Evolutionary conservation across 495 filamentous ascomycete species (phyloP).

Genomic region (Talaromyces adpressus): DNA sequence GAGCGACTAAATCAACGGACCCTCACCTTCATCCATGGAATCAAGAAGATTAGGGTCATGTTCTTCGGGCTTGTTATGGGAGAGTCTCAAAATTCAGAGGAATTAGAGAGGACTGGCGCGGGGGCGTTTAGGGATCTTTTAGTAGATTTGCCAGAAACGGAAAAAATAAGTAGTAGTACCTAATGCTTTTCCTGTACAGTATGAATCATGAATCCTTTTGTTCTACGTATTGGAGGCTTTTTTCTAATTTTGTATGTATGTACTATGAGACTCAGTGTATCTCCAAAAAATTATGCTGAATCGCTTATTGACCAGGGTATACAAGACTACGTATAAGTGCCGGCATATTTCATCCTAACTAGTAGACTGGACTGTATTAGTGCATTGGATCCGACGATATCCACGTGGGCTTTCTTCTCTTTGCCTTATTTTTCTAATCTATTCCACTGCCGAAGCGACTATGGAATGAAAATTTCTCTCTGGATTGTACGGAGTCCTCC

Average conservation of each 20-base stretch:
- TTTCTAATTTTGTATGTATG: not conserved
- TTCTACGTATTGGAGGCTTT: not conserved
- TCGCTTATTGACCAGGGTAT: not conserved
- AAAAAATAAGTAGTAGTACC: not conserved
- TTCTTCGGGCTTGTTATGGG: no score
- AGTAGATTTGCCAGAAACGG: no score
- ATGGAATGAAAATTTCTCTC: not conserved
- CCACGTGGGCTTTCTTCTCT: not conserved
- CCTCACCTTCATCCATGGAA: not conserved
- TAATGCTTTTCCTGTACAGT: not conserved
- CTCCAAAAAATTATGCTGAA: not conserved
- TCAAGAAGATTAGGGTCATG: not conserved
- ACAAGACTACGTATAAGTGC: not conserved
- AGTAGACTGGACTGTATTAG: not conserved
- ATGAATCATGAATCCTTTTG: not conserved
- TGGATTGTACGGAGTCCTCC: not conserved
- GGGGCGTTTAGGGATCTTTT: not conserved
- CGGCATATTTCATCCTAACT: no score
- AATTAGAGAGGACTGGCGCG: not conserved
- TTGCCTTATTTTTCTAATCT: not conserved
- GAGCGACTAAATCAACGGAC: not conserved
- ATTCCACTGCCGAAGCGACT: not conserved
- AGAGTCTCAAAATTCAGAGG: no score
- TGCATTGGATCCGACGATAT: not conserved
- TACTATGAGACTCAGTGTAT: not conserved